Base-by-base conservation (phyloP, 2,329 filamentous ascomycete genomes). In the Pseudogymnoascus sp. region DNA sequence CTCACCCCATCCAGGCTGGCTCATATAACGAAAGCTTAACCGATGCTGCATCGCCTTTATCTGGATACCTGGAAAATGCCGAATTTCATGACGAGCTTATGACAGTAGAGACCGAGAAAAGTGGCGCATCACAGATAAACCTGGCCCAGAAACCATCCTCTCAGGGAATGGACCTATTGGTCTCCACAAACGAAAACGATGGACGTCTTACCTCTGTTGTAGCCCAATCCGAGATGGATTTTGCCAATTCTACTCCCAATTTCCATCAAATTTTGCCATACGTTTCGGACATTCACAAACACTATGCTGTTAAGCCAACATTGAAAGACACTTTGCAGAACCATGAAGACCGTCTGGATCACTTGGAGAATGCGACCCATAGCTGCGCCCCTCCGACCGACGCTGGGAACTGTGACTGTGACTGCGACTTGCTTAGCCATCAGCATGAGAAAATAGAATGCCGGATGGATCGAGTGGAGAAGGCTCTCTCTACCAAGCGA, bases 271-370 rank as follows among this genome's bases (percentile, higher is more conserved):
- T 65, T 14, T 18, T 65, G 29, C 62, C 62, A 36, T 62, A 62
- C 31, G 21, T 65, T 64, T 57, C 40, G 16, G 39, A 42, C 16
- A 65, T 65, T 21, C 29, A 21, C 47, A 42, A 57, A 47, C 62
- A 65, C 40, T 39, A 60, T 37, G 37, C 59, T 12, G n/a, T 57
- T 37, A 36, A 64, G 23, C 61, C 62, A 34, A 60, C 47, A 23
- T 37, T 66, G 14, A 64, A 29, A 23, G 36, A 40, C 47, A 78
- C 79, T n/a, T 79, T 87, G 65, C 77, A 82, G 64, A 80, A 81
- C 16, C 83, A 91, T 65, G 84, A 85, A 39, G 79, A 83, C 62
- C 85, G 90, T 1, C 73, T 93, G 11, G 86, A 90, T 60, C 77
- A 79, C 63, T 78, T 93, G 5, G 90, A 93, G 74, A 89, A 82